A percentile compares a stretch with the other conserved stretches of the same genome.
Conservation (phyloP, 768 basidiomycete genomes). For the Clavaria fumosa region DNA sequence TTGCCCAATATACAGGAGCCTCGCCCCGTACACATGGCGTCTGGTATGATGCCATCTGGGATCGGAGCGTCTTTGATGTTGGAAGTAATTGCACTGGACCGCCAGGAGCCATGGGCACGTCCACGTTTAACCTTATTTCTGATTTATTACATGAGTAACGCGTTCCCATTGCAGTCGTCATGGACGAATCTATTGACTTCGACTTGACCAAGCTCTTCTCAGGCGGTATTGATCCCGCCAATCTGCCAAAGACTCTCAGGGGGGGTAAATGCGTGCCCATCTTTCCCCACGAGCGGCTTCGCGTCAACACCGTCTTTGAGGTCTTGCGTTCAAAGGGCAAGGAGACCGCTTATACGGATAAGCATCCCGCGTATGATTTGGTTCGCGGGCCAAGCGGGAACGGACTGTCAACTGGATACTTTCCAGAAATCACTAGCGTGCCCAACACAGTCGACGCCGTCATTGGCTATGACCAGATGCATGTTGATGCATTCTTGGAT, state of each 20-base stretch:
- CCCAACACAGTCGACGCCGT: conserved; percentile 1
- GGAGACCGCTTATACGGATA: conserved; percentile 5
- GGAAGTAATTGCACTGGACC: conserved; percentile 4
- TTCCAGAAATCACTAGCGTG: conserved; percentile 2
- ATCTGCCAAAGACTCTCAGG: neutral
- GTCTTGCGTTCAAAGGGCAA: neutral
- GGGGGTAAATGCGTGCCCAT: conserved; percentile 2
- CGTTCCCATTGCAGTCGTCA: conserved; percentile 1
- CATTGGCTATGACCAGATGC: conserved; percentile 4
- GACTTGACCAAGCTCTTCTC: conserved; percentile 3
- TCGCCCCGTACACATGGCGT: conserved; percentile 2
- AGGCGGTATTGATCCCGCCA: conserved; percentile 4
- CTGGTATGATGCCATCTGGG: conserved; percentile 3
- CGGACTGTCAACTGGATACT: conserved; percentile 2
- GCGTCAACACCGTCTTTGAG: conserved; percentile 5
- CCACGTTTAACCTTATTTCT: neutral
- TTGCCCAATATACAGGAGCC: conserved; percentile 1
- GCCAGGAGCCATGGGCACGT: conserved; percentile 1
- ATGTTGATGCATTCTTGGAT: conserved; percentile 4
- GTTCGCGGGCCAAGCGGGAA: conserved; percentile 2
- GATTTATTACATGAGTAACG: neutral
- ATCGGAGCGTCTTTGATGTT: conserved; percentile 1
- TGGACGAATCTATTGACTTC: conserved; percentile 5
- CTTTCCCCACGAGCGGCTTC: conserved; percentile 3
- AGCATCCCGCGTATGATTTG: conserved; percentile 5